These are phyloP conservation scores for Cryptosporidium canis DNA, from an alignment of 169 alveolate genomes.

Conservation along the genomic window DNA sequence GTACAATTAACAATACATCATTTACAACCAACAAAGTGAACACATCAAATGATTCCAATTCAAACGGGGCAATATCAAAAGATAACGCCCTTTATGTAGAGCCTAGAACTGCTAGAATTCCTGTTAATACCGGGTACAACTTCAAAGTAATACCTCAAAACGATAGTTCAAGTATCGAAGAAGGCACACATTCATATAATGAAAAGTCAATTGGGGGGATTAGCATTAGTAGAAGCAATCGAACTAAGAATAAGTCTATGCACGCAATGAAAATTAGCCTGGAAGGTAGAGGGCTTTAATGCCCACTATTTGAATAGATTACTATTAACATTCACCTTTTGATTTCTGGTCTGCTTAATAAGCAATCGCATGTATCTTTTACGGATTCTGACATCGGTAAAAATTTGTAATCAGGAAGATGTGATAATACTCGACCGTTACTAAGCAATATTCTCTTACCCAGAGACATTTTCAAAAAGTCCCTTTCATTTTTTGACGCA, in stretches of 20 bases:
- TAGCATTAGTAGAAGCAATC: neutral
- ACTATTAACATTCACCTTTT: neutral
- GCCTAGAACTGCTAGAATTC: conserved; percentile 67
- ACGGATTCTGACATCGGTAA: conserved; percentile 16
- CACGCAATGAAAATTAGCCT: conserved; percentile 67
- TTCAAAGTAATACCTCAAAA: conserved; percentile 29
- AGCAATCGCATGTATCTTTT: conserved; percentile 40
- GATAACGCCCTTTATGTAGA: neutral
- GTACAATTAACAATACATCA: neutral
- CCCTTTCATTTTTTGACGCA: conserved; percentile 48
- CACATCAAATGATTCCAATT: neutral
- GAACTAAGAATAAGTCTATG: neutral
- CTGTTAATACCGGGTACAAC: conserved; percentile 41
- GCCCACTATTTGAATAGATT: neutral
- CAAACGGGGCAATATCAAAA: neutral
- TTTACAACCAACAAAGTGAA: neutral
- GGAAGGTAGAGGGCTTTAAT: conserved; percentile 69
- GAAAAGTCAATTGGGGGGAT: conserved; percentile 13
- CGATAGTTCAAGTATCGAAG: conserved; percentile 10
- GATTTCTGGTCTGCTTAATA: neutral
- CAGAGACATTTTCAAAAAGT: conserved; percentile 32
- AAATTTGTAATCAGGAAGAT: conserved; percentile 49
- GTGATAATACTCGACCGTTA: conserved; percentile 34
- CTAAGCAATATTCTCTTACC: conserved; percentile 54
- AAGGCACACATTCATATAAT: neutral